These are phyloP conservation scores for Pseudodiploospora longispora DNA, from an alignment of 2,329 filamentous ascomycete species.

Conservation along the genomic window DNA sequence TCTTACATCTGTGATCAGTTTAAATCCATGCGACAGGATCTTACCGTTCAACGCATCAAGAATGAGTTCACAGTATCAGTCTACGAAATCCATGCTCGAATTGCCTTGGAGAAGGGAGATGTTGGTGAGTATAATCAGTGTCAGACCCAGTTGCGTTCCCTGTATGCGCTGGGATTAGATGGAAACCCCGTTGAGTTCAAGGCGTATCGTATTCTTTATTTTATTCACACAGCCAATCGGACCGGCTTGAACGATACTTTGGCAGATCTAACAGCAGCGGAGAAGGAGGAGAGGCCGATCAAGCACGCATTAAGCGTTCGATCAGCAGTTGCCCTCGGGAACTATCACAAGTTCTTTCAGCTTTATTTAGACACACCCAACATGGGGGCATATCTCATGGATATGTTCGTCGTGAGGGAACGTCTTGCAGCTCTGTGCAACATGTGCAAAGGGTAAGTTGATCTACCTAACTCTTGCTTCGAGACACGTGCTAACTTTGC, in stretches of 20 bases:
- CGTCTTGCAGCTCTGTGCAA: constrained; percentile 82
- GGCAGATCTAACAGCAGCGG: constrained; percentile 97
- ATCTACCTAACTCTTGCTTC: no score
- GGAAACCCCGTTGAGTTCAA: constrained; percentile 94
- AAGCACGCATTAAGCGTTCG: constrained; percentile 89
- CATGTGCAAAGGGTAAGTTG: constrained; percentile 87
- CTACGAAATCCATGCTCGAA: constrained; percentile 95
- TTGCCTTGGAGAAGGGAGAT: constrained; percentile 96
- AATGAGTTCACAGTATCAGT: constrained; percentile 94
- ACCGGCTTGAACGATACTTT: constrained; percentile 96
- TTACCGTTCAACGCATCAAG: constrained; percentile 95
- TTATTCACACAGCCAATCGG: constrained; percentile 97
- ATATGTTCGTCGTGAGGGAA: constrained; percentile 96
- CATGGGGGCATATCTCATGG: constrained; percentile 97
- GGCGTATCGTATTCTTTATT: constrained; percentile 99
- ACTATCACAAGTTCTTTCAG: constrained; percentile 97
- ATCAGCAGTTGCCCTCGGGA: constrained; percentile 83
- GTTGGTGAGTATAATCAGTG: constrained; percentile 99
- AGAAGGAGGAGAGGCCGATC: constrained; percentile 77
- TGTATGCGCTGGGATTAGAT: constrained; percentile 81
- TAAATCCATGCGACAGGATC: constrained; percentile 94
- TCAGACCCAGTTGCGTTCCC: constrained; percentile 89
- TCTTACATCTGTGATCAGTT: constrained; percentile 98
- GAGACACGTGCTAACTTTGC: constrained; percentile 34
- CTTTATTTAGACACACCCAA: constrained; percentile 90